Conservation (phyloP, 2,329 filamentous ascomycete genomes). For the Whalleya microplaca region DNA sequence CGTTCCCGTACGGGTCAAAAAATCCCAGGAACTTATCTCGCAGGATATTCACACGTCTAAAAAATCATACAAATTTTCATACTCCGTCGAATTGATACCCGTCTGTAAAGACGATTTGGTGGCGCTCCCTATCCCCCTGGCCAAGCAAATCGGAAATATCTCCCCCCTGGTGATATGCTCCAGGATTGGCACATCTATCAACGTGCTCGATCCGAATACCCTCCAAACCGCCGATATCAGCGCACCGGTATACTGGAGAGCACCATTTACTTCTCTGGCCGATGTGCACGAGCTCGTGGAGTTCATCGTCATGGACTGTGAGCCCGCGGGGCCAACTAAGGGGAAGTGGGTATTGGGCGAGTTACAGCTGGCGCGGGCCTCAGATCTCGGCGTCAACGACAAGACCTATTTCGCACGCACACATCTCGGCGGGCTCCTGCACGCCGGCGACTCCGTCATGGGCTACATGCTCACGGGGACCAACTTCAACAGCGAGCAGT, state of each 20-base stretch:
- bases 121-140: constrained; percentile 87
- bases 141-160: constrained; percentile 87
- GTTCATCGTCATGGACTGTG: constrained; percentile 94
- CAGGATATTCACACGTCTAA: constrained; percentile 89
- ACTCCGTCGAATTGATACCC: constrained; percentile 84
- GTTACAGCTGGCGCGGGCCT: constrained; percentile 82
- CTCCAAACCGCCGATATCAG: constrained; percentile 89
- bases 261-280: constrained; percentile 81
- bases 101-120: constrained; percentile 98
- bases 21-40: constrained; percentile 91
- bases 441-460: constrained; percentile 89
- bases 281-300: constrained; percentile 86
- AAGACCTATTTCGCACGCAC: constrained; percentile 88
- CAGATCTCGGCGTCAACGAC: constrained; percentile 85
- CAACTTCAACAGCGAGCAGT: constrained; percentile 39
- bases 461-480: constrained; percentile 87
- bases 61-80: constrained; percentile 94
- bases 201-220: constrained; percentile 86
- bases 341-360: constrained; percentile 87
- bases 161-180: constrained; percentile 84
- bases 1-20: constrained; percentile 76
- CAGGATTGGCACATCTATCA: constrained; percentile 85
- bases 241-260: constrained; percentile 84
- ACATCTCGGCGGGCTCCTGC: constrained; percentile 83
- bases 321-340: constrained; percentile 72